Conservation (phyloP, 2,329 filamentous ascomycete species). For the Ceratocystis harringtonii region DNA sequence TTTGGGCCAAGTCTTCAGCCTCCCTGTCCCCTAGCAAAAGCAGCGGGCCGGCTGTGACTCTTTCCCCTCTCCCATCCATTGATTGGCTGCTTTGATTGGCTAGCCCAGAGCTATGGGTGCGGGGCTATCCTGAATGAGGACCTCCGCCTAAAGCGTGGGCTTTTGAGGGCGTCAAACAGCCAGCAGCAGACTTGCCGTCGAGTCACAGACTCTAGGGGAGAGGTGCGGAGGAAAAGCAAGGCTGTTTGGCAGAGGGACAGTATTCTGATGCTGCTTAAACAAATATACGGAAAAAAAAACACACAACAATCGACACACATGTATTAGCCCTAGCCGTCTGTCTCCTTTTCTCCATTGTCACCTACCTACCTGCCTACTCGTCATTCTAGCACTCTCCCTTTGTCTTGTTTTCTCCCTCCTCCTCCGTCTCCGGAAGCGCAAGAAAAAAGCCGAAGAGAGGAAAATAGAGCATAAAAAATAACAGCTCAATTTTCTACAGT, state of each 20-base stretch:
- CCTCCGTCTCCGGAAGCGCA: slow-evolving; percentile 15
- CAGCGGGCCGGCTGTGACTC: slow-evolving; percentile 7
- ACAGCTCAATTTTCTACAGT: neutral
- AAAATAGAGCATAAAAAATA: neutral
- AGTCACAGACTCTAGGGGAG: neutral
- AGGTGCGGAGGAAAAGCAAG: neutral
- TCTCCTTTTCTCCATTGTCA: too few species aligned
- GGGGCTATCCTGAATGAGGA: slow-evolving; percentile 12
- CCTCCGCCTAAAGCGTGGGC: neutral
- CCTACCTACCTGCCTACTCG: too few species aligned
- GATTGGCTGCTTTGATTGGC: neutral
- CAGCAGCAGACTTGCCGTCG: neutral
- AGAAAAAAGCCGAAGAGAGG: neutral
- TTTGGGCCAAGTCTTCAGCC: too few species aligned
- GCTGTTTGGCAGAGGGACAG: too few species aligned
- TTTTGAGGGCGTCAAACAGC: neutral
- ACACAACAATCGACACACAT: too few species aligned
- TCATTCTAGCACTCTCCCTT: neutral
- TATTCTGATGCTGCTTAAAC: too few species aligned
- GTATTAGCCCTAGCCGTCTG: too few species aligned
- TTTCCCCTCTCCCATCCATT: neutral
- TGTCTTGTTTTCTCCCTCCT: neutral
- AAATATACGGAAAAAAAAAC: too few species aligned
- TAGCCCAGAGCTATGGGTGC: neutral
- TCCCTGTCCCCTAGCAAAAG: neutral